Conservation (phyloP, 2,329 filamentous ascomycete species). For the Calonectria multiphialidica region DNA sequence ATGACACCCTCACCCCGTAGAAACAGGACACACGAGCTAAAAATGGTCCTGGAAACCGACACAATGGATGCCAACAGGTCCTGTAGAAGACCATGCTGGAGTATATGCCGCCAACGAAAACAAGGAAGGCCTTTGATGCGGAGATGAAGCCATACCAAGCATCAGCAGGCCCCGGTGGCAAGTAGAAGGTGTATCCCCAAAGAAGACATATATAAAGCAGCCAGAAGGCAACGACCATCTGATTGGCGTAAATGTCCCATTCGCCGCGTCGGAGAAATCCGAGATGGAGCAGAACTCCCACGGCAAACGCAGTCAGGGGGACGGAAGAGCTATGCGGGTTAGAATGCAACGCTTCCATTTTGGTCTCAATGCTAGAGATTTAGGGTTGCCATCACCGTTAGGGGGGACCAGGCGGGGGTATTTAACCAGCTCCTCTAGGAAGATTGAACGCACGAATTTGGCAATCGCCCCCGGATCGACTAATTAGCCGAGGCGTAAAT, state of each 20-base stretch:
- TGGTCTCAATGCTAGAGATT: not conserved
- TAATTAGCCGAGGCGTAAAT: slow-evolving; percentile 2
- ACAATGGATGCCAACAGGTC: not conserved
- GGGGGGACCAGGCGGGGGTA: not conserved
- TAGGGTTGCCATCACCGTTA: not conserved
- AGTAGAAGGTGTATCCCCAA: not conserved
- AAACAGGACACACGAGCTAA: not conserved
- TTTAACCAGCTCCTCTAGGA: not conserved
- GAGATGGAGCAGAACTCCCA: not conserved
- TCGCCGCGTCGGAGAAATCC: slow-evolving; percentile 1
- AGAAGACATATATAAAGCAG: not conserved
- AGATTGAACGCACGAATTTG: not conserved
- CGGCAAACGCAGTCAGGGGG: not conserved
- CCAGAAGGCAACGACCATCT: not conserved
- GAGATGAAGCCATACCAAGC: not conserved
- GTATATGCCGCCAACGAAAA: not conserved
- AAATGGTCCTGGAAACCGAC: slow-evolving; percentile 15
- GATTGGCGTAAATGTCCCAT: slow-evolving; percentile 2
- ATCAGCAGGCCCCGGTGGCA: not conserved
- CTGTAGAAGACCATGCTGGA: not conserved
- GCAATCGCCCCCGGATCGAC: not conserved
- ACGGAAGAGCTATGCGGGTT: not conserved
- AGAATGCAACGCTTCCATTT: not conserved
- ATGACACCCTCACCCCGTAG: not conserved
- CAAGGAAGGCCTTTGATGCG: not conserved